Conservation (phyloP, 352 stramenopile species). For the Aphanomyces euteiches region DNA sequence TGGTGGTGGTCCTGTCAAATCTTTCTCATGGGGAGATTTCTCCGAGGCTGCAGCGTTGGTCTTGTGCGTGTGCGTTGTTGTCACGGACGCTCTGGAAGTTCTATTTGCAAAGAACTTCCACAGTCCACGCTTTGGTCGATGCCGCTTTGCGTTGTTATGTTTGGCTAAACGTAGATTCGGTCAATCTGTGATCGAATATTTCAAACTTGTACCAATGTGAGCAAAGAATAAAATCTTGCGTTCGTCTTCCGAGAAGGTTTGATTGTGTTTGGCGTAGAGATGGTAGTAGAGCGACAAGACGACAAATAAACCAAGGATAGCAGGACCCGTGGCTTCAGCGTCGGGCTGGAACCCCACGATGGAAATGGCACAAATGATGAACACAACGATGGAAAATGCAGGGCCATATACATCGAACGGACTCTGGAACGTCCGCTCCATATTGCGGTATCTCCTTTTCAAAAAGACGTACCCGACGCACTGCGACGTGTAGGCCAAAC, state of each 20-base stretch:
- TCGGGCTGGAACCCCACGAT: not conserved
- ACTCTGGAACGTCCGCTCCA: conserved; percentile 44
- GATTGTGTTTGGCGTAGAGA: conserved; percentile 24
- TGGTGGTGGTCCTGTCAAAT: not conserved
- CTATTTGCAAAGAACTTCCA: not conserved
- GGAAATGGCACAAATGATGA: conserved; percentile 31
- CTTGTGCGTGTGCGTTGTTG: not conserved
- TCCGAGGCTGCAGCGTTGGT: too few species aligned
- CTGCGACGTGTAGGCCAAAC: conserved; percentile 36
- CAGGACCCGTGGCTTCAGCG: not conserved
- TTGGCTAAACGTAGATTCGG: not conserved
- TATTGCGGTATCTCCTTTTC: conserved; percentile 41
- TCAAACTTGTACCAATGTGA: not conserved
- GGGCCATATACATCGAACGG: conserved; percentile 36
- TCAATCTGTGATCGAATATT: not conserved
- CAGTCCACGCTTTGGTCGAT: not conserved
- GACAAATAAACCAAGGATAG: not conserved
- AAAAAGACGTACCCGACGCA: conserved; percentile 41
- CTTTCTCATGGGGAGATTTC: too few species aligned
- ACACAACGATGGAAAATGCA: conserved; percentile 26
- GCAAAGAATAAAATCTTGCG: conserved; percentile 33
- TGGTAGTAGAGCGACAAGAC: conserved; percentile 32
- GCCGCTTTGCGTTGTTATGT: not conserved
- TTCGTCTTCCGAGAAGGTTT: conserved; percentile 34
- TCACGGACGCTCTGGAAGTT: not conserved